A percentile compares a stretch with the other conserved stretches of the same genome.
Evolutionary conservation across 176 grass and related monocot genomes (phyloP).

Genomic region (Oryza glumipatula): DNA sequence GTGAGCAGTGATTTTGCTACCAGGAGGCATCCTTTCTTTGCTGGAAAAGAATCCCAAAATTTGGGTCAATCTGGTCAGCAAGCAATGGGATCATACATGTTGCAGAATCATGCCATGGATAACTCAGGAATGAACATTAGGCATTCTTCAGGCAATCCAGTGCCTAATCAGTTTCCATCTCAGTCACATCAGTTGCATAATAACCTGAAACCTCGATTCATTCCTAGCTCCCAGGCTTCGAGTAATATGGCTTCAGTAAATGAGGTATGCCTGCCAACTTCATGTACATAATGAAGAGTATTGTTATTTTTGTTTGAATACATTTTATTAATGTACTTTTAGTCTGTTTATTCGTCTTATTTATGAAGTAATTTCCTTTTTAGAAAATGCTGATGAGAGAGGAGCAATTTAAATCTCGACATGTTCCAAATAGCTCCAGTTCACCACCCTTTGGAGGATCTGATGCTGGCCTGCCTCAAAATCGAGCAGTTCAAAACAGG

Average conservation of each 20-base stretch:
- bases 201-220: conserved; percentile 65
- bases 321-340: conserved; percentile 7
- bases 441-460: conserved; percentile 65
- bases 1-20: conserved; percentile 41
- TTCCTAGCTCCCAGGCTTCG: conserved; percentile 47
- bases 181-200: conserved; percentile 59
- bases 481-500: conserved; percentile 75
- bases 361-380: conserved; percentile 36
- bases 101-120: conserved; percentile 56
- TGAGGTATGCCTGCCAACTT: conserved; percentile 53
- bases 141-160: conserved; percentile 43
- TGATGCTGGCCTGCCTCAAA: conserved; percentile 62
- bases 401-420: conserved; percentile 61
- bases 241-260: conserved; percentile 57
- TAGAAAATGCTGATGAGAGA: conserved; percentile 65
- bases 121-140: conserved; percentile 70
- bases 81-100: conserved; percentile 55
- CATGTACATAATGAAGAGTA: conserved; percentile 1
- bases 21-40: conserved; percentile 50
- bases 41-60: conserved; percentile 48
- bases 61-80: conserved; percentile 48
- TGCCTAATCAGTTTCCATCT: conserved; percentile 45
- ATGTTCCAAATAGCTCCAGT: conserved; percentile 54
- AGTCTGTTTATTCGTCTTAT: neutral
- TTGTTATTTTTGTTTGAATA: conserved; percentile 22